Evolutionary conservation across 495 filamentous ascomycete species (phyloP), one percentile per base, ranked within the genome.

Genomic region (Lindgomyces ingoldianus): DNA sequence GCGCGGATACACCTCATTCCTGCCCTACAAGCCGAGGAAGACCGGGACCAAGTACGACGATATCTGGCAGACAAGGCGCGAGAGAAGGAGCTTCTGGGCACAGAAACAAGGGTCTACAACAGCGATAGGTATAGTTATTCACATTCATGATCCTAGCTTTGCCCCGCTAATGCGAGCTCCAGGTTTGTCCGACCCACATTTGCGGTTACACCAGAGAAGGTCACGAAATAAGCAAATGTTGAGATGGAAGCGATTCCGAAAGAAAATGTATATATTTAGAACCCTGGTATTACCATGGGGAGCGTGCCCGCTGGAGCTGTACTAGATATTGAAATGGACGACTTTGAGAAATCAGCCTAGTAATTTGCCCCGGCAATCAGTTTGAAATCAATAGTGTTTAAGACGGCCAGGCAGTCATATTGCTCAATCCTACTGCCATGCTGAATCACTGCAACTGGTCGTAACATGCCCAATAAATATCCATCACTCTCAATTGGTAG

Each of bases 1-100:
- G 82, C 87, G 46, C 88, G 94, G 68, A 93, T 98, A 70, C 85
- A 98, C 75, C 80, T 98, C 50, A 91, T 91, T 73, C 94, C 94
- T 29, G 76, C 94, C 65, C 86, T 98, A 53, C 93, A 97, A 73
- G 94, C 94, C 57, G 94, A 98, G 74, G 90, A 93, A 72, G 94
- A 98, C 80, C 88, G 94, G 49, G 94, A 98, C 79, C 86, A 90
- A 73, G 92, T 95, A 67, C 84, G 94, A 48, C 79, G 93, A 67
- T 81, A 91, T 73, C 85, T 86, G 57, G 94, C 95, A 50, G 89
- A 96, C 72, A 84, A 91, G 81, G 90, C 85, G 58, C 81, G 94
- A 45, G 95, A 97, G 83, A 90, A 90, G 84, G 87, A 90, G 78
- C 80, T 98, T 55, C 70, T 97, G 68, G 93, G 93, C 27, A 82